These are phyloP conservation scores for Vitis hybrid DNA, from an alignment of 177 flowering plant genomes.

Conservation along the genomic window DNA sequence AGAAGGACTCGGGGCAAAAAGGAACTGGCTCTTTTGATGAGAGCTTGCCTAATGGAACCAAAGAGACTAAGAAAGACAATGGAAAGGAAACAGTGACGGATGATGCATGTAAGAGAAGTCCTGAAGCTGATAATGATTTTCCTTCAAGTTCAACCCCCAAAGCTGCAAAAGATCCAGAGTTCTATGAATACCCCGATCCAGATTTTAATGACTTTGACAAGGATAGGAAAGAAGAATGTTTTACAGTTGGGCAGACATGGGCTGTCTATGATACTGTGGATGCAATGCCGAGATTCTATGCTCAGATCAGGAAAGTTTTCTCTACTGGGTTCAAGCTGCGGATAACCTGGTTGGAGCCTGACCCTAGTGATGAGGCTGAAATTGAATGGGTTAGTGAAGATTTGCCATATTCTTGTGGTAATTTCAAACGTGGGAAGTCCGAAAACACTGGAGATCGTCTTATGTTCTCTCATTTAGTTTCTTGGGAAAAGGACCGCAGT, in stretches of 20 bases:
- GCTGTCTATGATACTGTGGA: slow-evolving; percentile 63
- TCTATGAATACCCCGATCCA: slow-evolving; percentile 45
- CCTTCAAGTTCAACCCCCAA: slow-evolving; percentile 11
- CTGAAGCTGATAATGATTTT: slow-evolving; percentile 12
- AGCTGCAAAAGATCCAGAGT: slow-evolving; percentile 14
- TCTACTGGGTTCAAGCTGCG: slow-evolving; percentile 44
- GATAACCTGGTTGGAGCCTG: slow-evolving; percentile 73
- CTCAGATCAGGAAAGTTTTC: slow-evolving; percentile 41
- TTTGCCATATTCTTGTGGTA: slow-evolving; percentile 69
- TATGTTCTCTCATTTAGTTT: slow-evolving; percentile 62
- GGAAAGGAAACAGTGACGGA: slow-evolving; percentile 8
- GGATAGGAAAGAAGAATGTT: slow-evolving; percentile 34
- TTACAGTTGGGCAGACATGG: slow-evolving; percentile 70
- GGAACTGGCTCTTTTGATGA: slow-evolving; percentile 15
- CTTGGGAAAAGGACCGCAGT: slow-evolving; percentile 27
- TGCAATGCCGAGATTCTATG: slow-evolving; percentile 93
- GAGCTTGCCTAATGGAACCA: slow-evolving; percentile 17
- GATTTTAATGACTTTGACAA: slow-evolving; percentile 68
- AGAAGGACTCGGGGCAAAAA: slow-evolving; percentile 11
- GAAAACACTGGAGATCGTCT: slow-evolving; percentile 31
- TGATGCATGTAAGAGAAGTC: background rate
- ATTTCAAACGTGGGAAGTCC: slow-evolving; percentile 34
- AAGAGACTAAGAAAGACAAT: slow-evolving; percentile 7
- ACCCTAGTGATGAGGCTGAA: slow-evolving; percentile 38
- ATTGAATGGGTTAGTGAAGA: slow-evolving; percentile 32